Percentiles rank a stretch among this genome's conserved stretches.
Conservation (phyloP, 768 basidiomycete genomes). For the Tephrocybe rancida region DNA sequence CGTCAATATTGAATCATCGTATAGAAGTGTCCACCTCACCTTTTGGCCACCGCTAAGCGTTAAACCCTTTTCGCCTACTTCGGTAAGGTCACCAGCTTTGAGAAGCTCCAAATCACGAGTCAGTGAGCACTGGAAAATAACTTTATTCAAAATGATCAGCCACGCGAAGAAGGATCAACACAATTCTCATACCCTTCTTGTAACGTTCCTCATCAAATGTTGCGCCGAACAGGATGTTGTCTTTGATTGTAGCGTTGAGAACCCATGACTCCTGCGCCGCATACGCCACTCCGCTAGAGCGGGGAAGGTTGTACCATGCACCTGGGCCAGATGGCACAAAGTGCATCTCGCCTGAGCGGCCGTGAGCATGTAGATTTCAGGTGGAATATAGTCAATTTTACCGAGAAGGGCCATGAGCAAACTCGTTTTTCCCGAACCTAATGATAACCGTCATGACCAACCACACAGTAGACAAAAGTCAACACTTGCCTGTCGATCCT, state of each 20-base stretch:
- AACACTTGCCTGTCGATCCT: conserved; percentile 47
- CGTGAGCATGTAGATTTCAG: not conserved
- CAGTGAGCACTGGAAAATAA: conserved; percentile 71
- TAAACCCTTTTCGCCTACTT: conserved; percentile 71
- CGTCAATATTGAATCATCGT: not conserved
- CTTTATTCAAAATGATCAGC: conserved; percentile 22
- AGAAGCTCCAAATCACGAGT: conserved; percentile 71
- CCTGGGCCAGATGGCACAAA: conserved; percentile 50
- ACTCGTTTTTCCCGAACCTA: conserved; percentile 58
- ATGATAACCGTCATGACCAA: not conserved
- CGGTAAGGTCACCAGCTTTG: conserved; percentile 64
- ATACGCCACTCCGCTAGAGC: conserved; percentile 70
- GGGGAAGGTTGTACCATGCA: conserved; percentile 71
- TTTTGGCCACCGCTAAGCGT: conserved; percentile 56
- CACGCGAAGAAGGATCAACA: not conserved
- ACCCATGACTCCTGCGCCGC: conserved; percentile 87
- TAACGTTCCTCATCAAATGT: conserved; percentile 78
- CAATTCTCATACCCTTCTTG: conserved; percentile 40
- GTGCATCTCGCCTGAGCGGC: conserved; percentile 60
- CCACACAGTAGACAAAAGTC: not conserved
- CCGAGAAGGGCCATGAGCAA: conserved; percentile 65
- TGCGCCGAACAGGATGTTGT: conserved; percentile 83
- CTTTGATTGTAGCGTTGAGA: conserved; percentile 74
- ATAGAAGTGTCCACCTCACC: not conserved
- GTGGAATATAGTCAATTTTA: conserved; percentile 7